These are phyloP conservation scores for Pichia deserticola DNA, from an alignment of 805 yeast species.

Conservation along the genomic window DNA sequence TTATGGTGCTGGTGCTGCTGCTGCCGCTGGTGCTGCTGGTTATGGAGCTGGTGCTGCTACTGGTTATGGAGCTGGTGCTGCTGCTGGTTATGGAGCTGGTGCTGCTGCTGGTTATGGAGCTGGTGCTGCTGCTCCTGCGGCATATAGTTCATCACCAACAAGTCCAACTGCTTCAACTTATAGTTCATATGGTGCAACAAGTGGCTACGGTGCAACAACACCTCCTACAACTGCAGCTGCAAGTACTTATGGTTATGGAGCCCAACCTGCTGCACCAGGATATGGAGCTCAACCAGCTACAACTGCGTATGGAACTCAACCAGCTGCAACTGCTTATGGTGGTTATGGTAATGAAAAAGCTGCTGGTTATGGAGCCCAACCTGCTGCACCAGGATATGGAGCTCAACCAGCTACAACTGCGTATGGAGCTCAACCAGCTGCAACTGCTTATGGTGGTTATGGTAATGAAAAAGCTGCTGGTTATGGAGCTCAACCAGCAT, in stretches of 20 bases:
- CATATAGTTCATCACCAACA: conserved; percentile 27
- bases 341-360: conserved; percentile 11
- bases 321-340: conserved; percentile 26
- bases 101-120: conserved; percentile 31
- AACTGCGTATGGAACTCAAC: conserved; percentile 14
- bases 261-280: background rate
- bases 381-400: background rate
- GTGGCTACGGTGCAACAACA: conserved; percentile 13
- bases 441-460: background rate
- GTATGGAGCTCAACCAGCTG: background rate
- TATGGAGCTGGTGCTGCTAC: conserved; percentile 25
- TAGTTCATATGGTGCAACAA: conserved; percentile 19
- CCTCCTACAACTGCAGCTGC: conserved; percentile 22
- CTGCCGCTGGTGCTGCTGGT: conserved; percentile 22
- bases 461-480: background rate
- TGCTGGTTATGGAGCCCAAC: conserved; percentile 22
- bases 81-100: conserved; percentile 20
- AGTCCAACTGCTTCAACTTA: conserved; percentile 29
- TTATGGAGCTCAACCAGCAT: background rate
- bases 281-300: background rate
- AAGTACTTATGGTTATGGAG: too few species aligned
- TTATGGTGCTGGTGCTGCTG: conserved; percentile 25
- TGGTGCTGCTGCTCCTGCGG: conserved; percentile 9
- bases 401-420: background rate
- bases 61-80: conserved; percentile 27